Evolutionary conservation across 1,284 basidiomycete species (phyloP).

Genomic region (Papiliotrema laurentii): DNA sequence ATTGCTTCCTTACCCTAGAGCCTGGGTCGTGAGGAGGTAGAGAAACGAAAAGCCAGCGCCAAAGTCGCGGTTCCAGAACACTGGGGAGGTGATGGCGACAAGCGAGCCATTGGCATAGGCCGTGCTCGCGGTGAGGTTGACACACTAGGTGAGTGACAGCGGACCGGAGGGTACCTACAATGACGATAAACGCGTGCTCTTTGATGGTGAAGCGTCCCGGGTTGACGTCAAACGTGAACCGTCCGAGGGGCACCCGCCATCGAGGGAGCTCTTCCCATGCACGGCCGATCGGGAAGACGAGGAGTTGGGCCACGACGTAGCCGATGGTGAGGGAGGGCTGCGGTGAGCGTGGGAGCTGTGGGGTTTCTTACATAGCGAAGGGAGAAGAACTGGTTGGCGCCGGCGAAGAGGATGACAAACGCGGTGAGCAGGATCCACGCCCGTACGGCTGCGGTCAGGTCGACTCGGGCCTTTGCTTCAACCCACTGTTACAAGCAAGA

Average conservation of each 20-base stretch:
- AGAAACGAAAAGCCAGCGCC: conserved; percentile 67
- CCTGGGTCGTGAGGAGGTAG: conserved; percentile 77
- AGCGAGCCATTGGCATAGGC: conserved; percentile 58
- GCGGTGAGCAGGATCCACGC: conserved; percentile 37
- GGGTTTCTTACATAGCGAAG: conserved; percentile 14
- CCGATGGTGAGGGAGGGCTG: conserved; percentile 26
- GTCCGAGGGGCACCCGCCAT: conserved; percentile 40
- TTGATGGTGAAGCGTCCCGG: conserved; percentile 91
- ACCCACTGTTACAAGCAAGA: conserved; percentile 22
- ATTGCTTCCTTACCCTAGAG: conserved; percentile 58
- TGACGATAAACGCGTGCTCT: conserved; percentile 86
- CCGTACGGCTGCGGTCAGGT: conserved; percentile 11
- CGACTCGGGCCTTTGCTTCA: background rate
- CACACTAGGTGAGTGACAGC: conserved; percentile 74
- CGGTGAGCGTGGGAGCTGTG: background rate
- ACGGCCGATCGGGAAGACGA: conserved; percentile 22
- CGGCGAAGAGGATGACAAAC: conserved; percentile 56
- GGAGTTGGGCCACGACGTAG: conserved; percentile 26
- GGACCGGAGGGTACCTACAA: conserved; percentile 62
- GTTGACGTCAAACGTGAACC: conserved; percentile 72
- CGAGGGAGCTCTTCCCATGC: conserved; percentile 16
- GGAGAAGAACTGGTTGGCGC: conserved; percentile 57
- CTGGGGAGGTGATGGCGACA: conserved; percentile 44
- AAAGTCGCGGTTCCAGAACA: conserved; percentile 52
- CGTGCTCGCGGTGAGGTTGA: conserved; percentile 69